Evolutionary conservation across 192 early-diverging fungal species (phyloP), one percentile per base, ranked within the genome.

Genomic region (Linnemannia elongata): DNA sequence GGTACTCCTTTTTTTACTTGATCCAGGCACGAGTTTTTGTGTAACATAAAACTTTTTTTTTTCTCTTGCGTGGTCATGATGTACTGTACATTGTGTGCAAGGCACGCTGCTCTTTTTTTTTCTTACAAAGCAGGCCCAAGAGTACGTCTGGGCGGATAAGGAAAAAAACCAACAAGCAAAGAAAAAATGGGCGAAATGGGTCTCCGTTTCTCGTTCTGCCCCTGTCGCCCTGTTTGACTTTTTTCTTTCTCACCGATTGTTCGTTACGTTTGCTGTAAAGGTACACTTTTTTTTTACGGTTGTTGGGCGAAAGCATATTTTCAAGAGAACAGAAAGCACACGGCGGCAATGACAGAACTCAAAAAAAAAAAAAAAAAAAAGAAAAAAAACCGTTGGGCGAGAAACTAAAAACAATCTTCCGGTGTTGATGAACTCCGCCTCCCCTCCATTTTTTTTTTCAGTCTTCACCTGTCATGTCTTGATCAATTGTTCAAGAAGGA

Each of bases 171-270:
- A 54, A 18, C 15, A n/a, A n/a, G n/a, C 15, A 20, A 6, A n/a
- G 6, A 60, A 60, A 24, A 60, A 60, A 60, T 60, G 60, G 60
- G 60, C 60, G 60, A 66, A 66, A 66, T 66, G 60, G 60, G 60
- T 66, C 30, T 9, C 49, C 49, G 18, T 52, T 52, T 52, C 49
- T 66, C n/a, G 52, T 6, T 57, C n/a, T 66, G 27, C 30, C 47
- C 17, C 17, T 30, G 9, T 33, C 9, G n/a, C 60, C 12, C 30
- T 30, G 12, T 66, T 66, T 33, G 8, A 66, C 30, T 15, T 66
- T 66, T 17, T 33, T 27, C 52, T 60, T 27, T 60, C 52, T 66
- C 27, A 33, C 1, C 35, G 60, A 15, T 33, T n/a, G 55, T 7
- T 27, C n/a, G 9, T 27, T 60, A 27, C 3, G 6, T 60, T 60